These are phyloP conservation scores for Neofusicoccum laricinum DNA, from an alignment of 2,329 filamentous ascomycete genomes.

Conservation along the genomic window DNA sequence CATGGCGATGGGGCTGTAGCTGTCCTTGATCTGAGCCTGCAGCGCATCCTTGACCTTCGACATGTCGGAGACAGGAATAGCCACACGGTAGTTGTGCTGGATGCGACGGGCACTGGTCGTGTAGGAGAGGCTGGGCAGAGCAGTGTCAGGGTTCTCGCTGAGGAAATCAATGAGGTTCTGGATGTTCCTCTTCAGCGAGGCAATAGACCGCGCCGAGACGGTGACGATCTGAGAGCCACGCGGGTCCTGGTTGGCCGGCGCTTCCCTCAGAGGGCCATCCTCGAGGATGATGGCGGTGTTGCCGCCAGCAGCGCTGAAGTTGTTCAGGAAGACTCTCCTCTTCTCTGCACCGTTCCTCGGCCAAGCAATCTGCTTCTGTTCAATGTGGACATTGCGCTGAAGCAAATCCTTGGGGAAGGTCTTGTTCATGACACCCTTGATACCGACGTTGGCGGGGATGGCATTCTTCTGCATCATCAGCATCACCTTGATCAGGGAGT, in stretches of 20 bases:
- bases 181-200: slow-evolving; percentile 20
- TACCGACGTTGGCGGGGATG: slow-evolving; percentile 55
- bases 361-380: slow-evolving; percentile 44
- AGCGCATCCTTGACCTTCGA: slow-evolving; percentile 45
- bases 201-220: slow-evolving; percentile 21
- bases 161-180: slow-evolving; percentile 19
- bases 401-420: slow-evolving; percentile 52
- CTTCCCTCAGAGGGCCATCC: slow-evolving; percentile 19
- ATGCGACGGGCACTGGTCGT: slow-evolving; percentile 26
- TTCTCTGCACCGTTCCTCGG: slow-evolving; percentile 48
- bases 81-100: slow-evolving; percentile 47
- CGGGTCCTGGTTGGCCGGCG: slow-evolving; percentile 20
- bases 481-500: slow-evolving; percentile 52
- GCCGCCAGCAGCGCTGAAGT: slow-evolving; percentile 63
- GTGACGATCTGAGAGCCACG: slow-evolving; percentile 20
- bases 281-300: slow-evolving; percentile 45
- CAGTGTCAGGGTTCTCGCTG: slow-evolving; percentile 14
- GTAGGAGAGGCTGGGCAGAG: slow-evolving; percentile 23
- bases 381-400: slow-evolving; percentile 53
- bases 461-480: slow-evolving; percentile 55
- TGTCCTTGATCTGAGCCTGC: slow-evolving; percentile 48
- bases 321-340: slow-evolving; percentile 52
- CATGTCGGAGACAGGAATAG: slow-evolving; percentile 47
- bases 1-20: slow-evolving; percentile 53
- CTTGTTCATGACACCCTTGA: slow-evolving; percentile 56